These are phyloP conservation scores for Cinnamomum chago DNA, from an alignment of 164 flowering plant genomes.

Conservation along the genomic window DNA sequence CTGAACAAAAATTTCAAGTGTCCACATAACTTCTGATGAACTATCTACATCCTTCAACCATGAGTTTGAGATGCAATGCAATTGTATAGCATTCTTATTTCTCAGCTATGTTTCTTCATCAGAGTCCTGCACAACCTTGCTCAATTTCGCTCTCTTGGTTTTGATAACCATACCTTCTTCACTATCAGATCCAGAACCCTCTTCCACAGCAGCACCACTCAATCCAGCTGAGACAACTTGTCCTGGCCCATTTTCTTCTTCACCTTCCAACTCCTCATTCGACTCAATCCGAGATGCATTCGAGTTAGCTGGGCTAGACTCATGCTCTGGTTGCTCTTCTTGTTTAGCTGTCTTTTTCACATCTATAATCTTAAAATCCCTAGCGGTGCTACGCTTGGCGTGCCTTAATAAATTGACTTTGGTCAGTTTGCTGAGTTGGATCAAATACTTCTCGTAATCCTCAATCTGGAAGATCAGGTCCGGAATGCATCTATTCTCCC, in stretches of 20 bases:
- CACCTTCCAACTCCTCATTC: constrained; percentile 31
- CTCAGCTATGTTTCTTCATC: constrained; percentile 46
- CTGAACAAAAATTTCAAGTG: neutral
- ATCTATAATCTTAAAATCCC: constrained; percentile 69
- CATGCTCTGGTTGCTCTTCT: constrained; percentile 33
- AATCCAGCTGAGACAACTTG: constrained; percentile 28
- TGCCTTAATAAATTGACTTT: constrained; percentile 71
- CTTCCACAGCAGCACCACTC: constrained; percentile 29
- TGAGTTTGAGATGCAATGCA: neutral
- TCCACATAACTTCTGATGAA: neutral
- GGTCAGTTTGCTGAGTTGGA: constrained; percentile 71
- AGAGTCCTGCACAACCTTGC: constrained; percentile 55
- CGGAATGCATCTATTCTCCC: constrained; percentile 79
- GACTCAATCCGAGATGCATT: constrained; percentile 27
- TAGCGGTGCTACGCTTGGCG: constrained; percentile 77
- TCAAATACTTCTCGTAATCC: constrained; percentile 77
- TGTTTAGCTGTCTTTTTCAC: constrained; percentile 18
- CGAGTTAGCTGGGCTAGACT: constrained; percentile 15
- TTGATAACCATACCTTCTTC: constrained; percentile 29
- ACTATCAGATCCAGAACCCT: constrained; percentile 42
- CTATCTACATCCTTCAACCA: neutral
- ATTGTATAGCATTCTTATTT: neutral
- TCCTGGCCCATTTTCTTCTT: constrained; percentile 39
- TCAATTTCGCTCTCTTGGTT: constrained; percentile 43
- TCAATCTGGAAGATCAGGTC: constrained; percentile 83